Conservation (phyloP, 306 rosid genomes). For the Quercus glauca region DNA sequence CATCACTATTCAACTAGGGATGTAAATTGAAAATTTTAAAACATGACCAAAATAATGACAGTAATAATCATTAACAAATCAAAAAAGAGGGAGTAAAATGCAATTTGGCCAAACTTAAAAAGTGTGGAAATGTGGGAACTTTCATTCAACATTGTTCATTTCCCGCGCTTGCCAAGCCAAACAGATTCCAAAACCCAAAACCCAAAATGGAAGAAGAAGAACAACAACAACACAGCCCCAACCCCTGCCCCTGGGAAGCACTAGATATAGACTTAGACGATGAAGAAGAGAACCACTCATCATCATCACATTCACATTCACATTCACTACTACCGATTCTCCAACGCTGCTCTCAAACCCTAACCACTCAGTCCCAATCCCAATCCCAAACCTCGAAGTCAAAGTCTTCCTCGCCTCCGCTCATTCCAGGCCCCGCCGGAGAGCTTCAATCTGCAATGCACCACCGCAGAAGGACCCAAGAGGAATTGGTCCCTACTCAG, state of each 20-base stretch:
- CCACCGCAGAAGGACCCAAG: slow-evolving; percentile 31
- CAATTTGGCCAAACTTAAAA: no score
- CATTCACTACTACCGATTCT: not conserved
- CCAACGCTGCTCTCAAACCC: slow-evolving; percentile 23
- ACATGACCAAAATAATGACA: no score
- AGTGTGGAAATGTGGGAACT: no score
- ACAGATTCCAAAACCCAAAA: not conserved
- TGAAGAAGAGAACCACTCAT: slow-evolving; percentile 35
- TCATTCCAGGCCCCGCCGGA: slow-evolving; percentile 89
- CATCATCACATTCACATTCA: slow-evolving; percentile 29
- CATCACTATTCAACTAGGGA: no score
- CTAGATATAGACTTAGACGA: slow-evolving; percentile 55
- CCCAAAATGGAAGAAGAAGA: not conserved
- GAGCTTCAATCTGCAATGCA: slow-evolving; percentile 65
- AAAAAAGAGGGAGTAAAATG: no score
- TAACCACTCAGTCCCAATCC: slow-evolving; percentile 4
- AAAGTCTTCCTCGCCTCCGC: slow-evolving; percentile 5
- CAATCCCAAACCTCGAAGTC: slow-evolving; percentile 5
- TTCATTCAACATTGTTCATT: no score
- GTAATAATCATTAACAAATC: no score
- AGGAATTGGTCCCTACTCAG: slow-evolving; percentile 57
- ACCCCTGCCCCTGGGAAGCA: slow-evolving; percentile 52
- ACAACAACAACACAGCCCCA: no score
- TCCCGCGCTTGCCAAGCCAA: not conserved
- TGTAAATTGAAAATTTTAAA: no score